A percentile compares a stretch with the other conserved stretches of the same genome.
phyloP scores from a whole-genome alignment of 768 basidiomycete genomes.

The Panaeolus papilionaceus region DNA sequence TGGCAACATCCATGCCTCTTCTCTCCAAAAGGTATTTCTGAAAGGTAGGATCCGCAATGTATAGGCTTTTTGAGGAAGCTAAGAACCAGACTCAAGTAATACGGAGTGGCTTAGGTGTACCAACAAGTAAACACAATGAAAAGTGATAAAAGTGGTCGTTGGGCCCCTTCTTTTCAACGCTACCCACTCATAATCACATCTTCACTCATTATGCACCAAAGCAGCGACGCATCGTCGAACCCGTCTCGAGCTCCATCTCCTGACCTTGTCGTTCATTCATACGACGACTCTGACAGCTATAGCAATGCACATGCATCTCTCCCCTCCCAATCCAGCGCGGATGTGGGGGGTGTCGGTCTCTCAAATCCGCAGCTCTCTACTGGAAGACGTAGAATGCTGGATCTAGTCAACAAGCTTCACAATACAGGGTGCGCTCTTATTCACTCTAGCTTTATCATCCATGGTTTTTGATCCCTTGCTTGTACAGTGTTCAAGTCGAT shows the following conservation, averaged over 20 bases:
- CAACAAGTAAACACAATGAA: no score
- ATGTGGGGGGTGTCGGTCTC: slow-evolving; percentile 50
- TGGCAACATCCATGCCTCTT: neutral
- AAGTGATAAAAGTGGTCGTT: no score
- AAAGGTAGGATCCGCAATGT: neutral
- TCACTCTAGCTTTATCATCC: neutral
- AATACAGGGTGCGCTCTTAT: slow-evolving; percentile 58
- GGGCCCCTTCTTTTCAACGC: no score
- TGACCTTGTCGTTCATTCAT: no score
- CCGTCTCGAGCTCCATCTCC: no score
- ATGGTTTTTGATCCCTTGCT: slow-evolving; percentile 26
- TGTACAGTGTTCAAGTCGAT: slow-evolving; percentile 66
- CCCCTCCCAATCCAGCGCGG: neutral
- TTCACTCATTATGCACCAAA: no score
- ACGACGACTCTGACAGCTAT: no score
- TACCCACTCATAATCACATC: no score
- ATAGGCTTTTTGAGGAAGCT: neutral
- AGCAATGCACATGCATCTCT: neutral
- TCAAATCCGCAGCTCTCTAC: slow-evolving; percentile 50
- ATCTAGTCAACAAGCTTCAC: slow-evolving; percentile 64
- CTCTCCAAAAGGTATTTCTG: neutral
- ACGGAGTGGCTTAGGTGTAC: neutral
- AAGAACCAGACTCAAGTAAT: neutral
- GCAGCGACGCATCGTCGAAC: no score
- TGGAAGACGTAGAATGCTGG: slow-evolving; percentile 56